Evolutionary conservation across 2,329 filamentous ascomycete genomes (phyloP).

Genomic region (Mariannaea sp.): DNA sequence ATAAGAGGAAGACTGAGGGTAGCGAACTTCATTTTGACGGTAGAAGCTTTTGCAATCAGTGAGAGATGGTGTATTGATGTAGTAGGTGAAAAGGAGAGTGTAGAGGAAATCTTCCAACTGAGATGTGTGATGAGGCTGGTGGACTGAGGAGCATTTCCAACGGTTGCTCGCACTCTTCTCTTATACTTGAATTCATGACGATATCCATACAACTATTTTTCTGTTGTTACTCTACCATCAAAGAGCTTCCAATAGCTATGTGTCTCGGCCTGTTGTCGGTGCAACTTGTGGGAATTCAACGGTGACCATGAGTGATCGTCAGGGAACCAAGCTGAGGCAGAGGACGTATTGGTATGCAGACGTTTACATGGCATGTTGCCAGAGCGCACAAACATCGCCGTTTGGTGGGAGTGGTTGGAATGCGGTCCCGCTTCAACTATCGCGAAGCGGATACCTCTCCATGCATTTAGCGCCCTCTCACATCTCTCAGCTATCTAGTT

Average conservation of each 20-base stretch:
- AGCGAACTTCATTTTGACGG: slow-evolving; percentile 14
- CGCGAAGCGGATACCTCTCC: too few species aligned
- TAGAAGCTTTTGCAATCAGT: background rate
- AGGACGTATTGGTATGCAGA: too few species aligned
- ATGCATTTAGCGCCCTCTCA: too few species aligned
- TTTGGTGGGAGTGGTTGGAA: background rate
- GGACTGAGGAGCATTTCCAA: background rate
- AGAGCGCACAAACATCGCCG: slow-evolving; percentile 3
- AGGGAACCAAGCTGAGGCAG: too few species aligned
- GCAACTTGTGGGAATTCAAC: background rate
- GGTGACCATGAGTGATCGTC: background rate
- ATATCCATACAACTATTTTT: background rate
- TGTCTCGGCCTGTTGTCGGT: too few species aligned
- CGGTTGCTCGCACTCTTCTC: background rate
- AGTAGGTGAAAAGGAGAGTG: background rate
- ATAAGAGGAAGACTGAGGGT: slow-evolving; percentile 5
- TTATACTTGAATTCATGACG: background rate
- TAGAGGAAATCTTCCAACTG: background rate
- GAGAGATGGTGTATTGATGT: background rate
- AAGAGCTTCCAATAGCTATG: background rate
- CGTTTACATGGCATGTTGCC: background rate
- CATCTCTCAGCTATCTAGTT: too few species aligned
- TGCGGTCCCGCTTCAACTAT: background rate
- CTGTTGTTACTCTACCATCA: background rate
- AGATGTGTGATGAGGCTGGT: background rate